Evolutionary conservation across 768 basidiomycete genomes (phyloP).

Genomic region (Psilocybe cubensis): DNA sequence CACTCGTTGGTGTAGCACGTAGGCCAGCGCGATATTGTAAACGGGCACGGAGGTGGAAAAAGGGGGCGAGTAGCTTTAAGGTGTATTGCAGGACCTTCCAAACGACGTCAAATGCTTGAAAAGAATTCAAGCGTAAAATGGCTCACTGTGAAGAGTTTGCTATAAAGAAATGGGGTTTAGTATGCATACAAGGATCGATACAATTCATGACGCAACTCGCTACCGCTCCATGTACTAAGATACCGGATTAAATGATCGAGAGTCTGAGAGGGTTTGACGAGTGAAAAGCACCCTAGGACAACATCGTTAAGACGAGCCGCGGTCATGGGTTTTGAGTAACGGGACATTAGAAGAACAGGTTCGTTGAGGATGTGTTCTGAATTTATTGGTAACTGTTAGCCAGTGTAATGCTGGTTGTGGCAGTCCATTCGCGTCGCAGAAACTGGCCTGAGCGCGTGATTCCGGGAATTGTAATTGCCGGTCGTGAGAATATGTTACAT

Average conservation of each 20-base stretch:
- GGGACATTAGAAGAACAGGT: conserved; percentile 48
- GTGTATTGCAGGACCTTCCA: conserved; percentile 73
- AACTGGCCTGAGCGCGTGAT: conserved; percentile 24
- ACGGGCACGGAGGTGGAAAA: conserved; percentile 68
- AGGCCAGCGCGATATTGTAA: conserved; percentile 70
- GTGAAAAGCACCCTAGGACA: conserved; percentile 65
- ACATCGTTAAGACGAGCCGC: conserved; percentile 61
- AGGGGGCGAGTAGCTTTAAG: conserved; percentile 69
- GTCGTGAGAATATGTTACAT: conserved; percentile 48
- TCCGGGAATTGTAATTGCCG: conserved; percentile 15
- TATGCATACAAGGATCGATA: background rate
- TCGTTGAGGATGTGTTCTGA: conserved; percentile 3
- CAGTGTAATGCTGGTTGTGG: background rate
- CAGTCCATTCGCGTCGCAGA: background rate
- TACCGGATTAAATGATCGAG: conserved; percentile 77
- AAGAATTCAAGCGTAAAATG: background rate
- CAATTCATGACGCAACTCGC: conserved; percentile 65
- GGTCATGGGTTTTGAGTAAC: conserved; percentile 46
- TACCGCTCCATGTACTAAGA: conserved; percentile 84
- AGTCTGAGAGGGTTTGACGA: conserved; percentile 60
- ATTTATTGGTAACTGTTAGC: background rate
- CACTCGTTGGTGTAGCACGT: conserved; percentile 54
- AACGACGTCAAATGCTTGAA: background rate
- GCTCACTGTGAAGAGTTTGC: conserved; percentile 76
- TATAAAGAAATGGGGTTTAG: conserved; percentile 27